A percentile compares a stretch with the other conserved stretches of the same genome.
Conservation (phyloP, 768 basidiomycete species). For the Roridomyces roridus region DNA sequence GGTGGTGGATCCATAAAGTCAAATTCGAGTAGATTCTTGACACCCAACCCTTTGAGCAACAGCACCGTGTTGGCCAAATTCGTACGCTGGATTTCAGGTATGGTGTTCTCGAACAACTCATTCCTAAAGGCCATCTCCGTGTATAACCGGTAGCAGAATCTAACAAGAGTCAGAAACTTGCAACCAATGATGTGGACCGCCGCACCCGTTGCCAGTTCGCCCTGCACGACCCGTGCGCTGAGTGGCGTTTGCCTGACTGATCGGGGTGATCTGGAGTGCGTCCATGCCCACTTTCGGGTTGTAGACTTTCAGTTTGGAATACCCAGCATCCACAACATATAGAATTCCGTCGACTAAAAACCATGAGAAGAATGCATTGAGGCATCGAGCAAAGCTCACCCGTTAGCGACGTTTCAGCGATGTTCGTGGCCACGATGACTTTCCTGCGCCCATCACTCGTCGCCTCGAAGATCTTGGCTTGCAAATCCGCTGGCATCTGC, state of each 20-base stretch:
- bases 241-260: slow-evolving; percentile 98
- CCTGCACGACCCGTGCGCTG: slow-evolving; percentile 97
- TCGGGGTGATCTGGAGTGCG: slow-evolving; percentile 97
- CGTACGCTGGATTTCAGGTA: slow-evolving; percentile 98
- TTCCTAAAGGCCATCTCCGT: slow-evolving; percentile 97
- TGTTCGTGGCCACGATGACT: slow-evolving; percentile 98
- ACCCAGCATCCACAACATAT: slow-evolving; percentile 96
- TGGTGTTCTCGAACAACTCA: slow-evolving; percentile 94
- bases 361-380: slow-evolving; percentile 13
- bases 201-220: slow-evolving; percentile 90
- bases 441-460: slow-evolving; percentile 94
- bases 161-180: slow-evolving; percentile 40
- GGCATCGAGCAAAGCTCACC: slow-evolving; percentile 47
- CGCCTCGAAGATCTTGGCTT: slow-evolving; percentile 96
- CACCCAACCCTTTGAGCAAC: slow-evolving; percentile 92
- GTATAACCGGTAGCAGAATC: slow-evolving; percentile 95
- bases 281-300: slow-evolving; percentile 99
- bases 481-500: slow-evolving; percentile 98
- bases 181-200: too few species aligned
- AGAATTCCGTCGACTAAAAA: slow-evolving; percentile 91
- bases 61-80: slow-evolving; percentile 97
- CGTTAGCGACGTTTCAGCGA: slow-evolving; percentile 97
- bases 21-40: slow-evolving; percentile 96
- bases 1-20: slow-evolving; percentile 99
- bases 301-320: slow-evolving; percentile 98